Evolutionary conservation across 768 basidiomycete genomes (phyloP).

Genomic region (Rhodotorula paludigena): DNA sequence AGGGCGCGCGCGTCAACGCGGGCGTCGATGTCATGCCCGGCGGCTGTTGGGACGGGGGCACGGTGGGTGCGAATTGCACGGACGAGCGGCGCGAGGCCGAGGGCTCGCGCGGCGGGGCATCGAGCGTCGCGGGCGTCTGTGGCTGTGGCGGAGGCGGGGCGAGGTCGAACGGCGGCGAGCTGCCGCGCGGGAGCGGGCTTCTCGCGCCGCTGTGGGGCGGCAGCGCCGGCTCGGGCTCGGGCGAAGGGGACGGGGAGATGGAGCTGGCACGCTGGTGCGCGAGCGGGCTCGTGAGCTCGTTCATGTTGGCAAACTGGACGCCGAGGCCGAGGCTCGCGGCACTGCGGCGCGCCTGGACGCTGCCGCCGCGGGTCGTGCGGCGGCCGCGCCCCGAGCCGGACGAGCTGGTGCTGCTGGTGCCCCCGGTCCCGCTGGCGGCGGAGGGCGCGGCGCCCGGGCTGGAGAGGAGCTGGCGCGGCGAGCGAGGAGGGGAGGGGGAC

Average conservation of each 20-base stretch:
- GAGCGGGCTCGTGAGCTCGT: constrained; percentile 7
- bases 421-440: not conserved
- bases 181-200: too few species aligned
- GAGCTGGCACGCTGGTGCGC: too few species aligned
- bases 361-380: not conserved
- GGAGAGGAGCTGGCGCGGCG: not conserved
- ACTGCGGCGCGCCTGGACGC: constrained; percentile 20
- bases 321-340: constrained; percentile 26
- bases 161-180: not conserved
- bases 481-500: not conserved
- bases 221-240: not conserved
- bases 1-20: not conserved
- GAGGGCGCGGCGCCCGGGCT: not conserved
- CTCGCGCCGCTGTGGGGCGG: not conserved
- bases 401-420: not conserved
- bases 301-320: constrained; percentile 27
- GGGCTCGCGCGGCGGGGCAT: not conserved
- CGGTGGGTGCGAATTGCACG: not conserved
- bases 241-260: too few species aligned
- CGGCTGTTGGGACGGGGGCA: too few species aligned
- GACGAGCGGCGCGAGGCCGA: not conserved
- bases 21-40: not conserved
- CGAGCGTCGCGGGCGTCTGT: not conserved
- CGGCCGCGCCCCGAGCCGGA: not conserved
- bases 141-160: not conserved